Percentiles rank a stretch among this genome's conserved stretches.
Conservation (phyloP, 805 yeast genomes). For the Candida yuanshanica region DNA sequence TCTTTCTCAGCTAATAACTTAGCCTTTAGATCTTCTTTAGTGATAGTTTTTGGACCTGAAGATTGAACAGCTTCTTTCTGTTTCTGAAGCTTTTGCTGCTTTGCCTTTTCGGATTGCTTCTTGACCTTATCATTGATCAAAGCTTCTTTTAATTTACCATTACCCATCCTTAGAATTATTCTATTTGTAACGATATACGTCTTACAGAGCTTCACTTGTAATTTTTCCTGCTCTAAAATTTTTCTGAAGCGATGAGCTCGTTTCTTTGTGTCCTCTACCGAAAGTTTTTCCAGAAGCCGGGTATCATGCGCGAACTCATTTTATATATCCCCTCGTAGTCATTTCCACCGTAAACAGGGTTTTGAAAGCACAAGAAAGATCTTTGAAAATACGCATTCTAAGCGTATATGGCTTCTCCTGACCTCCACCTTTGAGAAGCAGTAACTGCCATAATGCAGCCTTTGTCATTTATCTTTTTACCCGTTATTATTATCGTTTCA, state of each 20-base stretch:
- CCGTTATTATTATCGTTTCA: too few relatives aligned
- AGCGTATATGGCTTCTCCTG: too few relatives aligned
- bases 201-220: not conserved
- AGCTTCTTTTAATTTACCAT: conserved; percentile 23
- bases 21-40: conserved; percentile 25
- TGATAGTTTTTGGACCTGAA: conserved; percentile 28
- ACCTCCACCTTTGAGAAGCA: too few relatives aligned
- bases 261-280: not conserved
- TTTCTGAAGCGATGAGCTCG: conserved; percentile 8
- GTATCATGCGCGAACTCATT: not conserved
- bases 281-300: not conserved
- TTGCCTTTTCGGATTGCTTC: conserved; percentile 16
- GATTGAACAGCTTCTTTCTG: conserved; percentile 18
- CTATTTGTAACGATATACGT: not conserved
- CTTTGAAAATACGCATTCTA: too few relatives aligned
- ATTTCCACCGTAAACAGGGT: too few relatives aligned
- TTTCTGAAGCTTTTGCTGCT: conserved; percentile 15
- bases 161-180: conserved; percentile 16
- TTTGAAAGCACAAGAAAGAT: too few relatives aligned
- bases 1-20: conserved; percentile 11
- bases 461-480: too few relatives aligned
- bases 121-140: conserved; percentile 13
- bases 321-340: too few relatives aligned
- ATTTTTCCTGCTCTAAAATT: conserved; percentile 1
- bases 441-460: too few relatives aligned